These are phyloP conservation scores for Pisolithus orientalis DNA, from an alignment of 768 basidiomycete genomes.

Conservation along the genomic window DNA sequence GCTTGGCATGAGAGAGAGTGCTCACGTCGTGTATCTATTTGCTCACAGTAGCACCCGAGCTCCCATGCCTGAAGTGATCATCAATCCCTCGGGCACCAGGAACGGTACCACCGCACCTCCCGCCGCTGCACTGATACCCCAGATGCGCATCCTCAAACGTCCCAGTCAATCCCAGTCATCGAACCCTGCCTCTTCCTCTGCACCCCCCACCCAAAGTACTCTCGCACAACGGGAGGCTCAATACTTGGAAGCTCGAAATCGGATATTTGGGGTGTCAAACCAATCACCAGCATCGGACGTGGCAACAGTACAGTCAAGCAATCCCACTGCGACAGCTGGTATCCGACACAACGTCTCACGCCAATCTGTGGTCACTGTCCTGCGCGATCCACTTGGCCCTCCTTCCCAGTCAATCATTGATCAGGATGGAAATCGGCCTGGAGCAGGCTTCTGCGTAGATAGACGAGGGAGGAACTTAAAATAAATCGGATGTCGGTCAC, in stretches of 20 bases:
- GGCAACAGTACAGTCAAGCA: neutral
- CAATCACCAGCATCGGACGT: neutral
- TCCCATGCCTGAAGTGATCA: slow-evolving; percentile 64
- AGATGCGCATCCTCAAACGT: slow-evolving; percentile 69
- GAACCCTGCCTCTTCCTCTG: neutral
- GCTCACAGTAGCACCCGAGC: slow-evolving; percentile 45
- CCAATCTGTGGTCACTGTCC: slow-evolving; percentile 7
- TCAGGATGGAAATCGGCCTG: slow-evolving; percentile 7
- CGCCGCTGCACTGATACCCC: slow-evolving; percentile 51
- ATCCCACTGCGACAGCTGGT: neutral
- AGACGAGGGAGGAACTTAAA: slow-evolving; percentile 11
- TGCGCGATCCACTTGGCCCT: slow-evolving; percentile 32
- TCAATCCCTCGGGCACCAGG: slow-evolving; percentile 33
- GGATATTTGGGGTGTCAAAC: slow-evolving; percentile 51
- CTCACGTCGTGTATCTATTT: neutral
- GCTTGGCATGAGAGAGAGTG: too few species aligned
- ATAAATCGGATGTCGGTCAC: neutral
- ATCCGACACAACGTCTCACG: neutral
- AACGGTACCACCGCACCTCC: slow-evolving; percentile 42
- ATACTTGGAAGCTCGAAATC: slow-evolving; percentile 66
- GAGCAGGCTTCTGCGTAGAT: slow-evolving; percentile 25
- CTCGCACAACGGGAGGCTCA: slow-evolving; percentile 65
- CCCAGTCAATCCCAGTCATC: slow-evolving; percentile 30
- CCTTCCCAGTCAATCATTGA: slow-evolving; percentile 1
- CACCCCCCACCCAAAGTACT: slow-evolving; percentile 18